A percentile compares a stretch with the other conserved stretches of the same genome.
Conservation (phyloP, 306 rosid genomes). For the Canavalia gladiata region DNA sequence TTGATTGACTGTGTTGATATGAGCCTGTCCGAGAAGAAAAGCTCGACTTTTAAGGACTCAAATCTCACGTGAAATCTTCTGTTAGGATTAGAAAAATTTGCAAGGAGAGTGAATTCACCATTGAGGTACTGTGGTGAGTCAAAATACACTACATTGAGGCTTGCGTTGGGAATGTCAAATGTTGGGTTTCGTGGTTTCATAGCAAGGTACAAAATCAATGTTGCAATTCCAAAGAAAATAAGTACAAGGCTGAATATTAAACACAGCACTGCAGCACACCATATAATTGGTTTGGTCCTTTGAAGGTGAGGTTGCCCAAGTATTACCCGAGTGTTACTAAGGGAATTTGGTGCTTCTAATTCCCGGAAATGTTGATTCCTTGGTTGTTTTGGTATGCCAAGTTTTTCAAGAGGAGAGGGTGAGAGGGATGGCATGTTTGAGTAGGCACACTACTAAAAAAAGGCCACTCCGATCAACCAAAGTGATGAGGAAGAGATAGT, state of each 20-base stretch:
- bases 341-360: constrained; percentile 35
- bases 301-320: constrained; percentile 56
- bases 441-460: constrained; percentile 25
- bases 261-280: constrained; percentile 80
- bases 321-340: constrained; percentile 43
- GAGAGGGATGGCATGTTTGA: constrained; percentile 56
- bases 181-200: constrained; percentile 72
- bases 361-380: constrained; percentile 39
- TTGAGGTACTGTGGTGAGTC: constrained; percentile 82
- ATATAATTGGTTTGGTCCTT: constrained; percentile 77
- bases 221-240: constrained; percentile 84
- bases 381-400: constrained; percentile 50
- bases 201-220: constrained; percentile 69
- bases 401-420: constrained; percentile 56
- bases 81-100: constrained; percentile 92
- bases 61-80: constrained; percentile 66
- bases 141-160: constrained; percentile 77
- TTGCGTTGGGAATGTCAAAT: constrained; percentile 83
- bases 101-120: constrained; percentile 77
- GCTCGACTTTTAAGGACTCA: constrained; percentile 66
- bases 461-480: constrained; percentile 24
- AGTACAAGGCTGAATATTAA: constrained; percentile 80
- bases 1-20: constrained; percentile 69
- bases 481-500: constrained; percentile 35
- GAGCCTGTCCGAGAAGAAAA: constrained; percentile 77